Conservation (phyloP, 129 eudicot genomes). For the Sambucus nigra region DNA sequence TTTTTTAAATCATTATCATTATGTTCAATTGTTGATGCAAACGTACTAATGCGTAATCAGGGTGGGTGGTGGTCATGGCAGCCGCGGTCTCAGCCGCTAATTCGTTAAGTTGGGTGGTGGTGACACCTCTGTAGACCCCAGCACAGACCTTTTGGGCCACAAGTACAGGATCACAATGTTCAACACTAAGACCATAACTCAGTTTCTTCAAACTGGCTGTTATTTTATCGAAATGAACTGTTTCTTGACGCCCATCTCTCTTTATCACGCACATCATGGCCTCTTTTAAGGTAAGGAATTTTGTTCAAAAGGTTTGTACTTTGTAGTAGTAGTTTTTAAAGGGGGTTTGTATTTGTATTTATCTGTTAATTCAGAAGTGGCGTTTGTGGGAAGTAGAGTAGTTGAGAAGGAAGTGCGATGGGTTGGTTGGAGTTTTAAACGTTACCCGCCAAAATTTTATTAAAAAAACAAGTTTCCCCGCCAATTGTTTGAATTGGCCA, state of each 20-base stretch:
- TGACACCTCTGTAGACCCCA: conserved; percentile 88
- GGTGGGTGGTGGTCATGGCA: conserved; percentile 91
- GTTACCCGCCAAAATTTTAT: conserved; percentile 2
- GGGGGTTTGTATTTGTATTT: no score
- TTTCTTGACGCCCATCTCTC: conserved; percentile 83
- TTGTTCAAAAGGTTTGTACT: conserved; percentile 28
- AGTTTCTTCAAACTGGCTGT: conserved; percentile 91
- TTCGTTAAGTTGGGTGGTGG: conserved; percentile 90
- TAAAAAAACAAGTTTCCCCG: no score
- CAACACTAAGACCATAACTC: conserved; percentile 78
- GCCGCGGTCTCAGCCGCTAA: conserved; percentile 98
- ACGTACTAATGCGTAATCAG: conserved; percentile 85
- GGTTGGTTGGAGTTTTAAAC: not conserved
- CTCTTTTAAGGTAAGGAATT: conserved; percentile 13
- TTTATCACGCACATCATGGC: conserved; percentile 95
- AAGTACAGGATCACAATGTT: conserved; percentile 86
- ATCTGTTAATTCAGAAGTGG: not conserved
- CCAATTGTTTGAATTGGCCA: no score
- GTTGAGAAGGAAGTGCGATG: not conserved
- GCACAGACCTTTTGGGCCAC: conserved; percentile 93
- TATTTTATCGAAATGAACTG: conserved; percentile 90
- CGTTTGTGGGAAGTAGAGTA: not conserved
- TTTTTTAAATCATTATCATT: not conserved
- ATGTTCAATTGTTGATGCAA: not conserved
- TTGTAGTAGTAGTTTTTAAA: not conserved